phyloP scores from a whole-genome alignment of 73 alveolate genomes.

The Tetrahymena borealis region DNA sequence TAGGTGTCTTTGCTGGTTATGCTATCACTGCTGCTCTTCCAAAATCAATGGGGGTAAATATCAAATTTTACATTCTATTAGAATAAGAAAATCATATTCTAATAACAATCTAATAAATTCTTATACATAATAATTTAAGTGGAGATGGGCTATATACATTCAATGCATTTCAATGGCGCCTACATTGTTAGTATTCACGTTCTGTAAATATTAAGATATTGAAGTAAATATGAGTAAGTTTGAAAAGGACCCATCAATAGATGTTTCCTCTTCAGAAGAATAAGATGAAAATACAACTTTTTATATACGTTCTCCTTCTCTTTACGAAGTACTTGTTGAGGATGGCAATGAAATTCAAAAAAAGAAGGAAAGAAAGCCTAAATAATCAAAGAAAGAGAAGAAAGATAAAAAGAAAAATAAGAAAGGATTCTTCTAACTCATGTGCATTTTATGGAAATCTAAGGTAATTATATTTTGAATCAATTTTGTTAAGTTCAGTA shows the following conservation, averaged over 20 bases:
- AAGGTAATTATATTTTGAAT: background rate
- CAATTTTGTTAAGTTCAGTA: background rate
- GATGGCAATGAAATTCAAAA: background rate
- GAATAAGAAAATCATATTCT: background rate
- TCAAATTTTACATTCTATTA: background rate
- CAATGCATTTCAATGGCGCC: background rate
- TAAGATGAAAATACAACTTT: background rate
- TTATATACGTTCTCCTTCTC: background rate
- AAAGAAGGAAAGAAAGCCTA: background rate
- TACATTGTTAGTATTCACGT: background rate
- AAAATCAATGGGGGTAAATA: slow-evolving; percentile 7
- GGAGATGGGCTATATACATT: slow-evolving; percentile 13
- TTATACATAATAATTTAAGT: background rate
- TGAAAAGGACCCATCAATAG: background rate
- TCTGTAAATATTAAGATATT: background rate
- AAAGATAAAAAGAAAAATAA: background rate
- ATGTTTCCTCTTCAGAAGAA: background rate
- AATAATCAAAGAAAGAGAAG: background rate
- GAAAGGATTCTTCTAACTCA: background rate
- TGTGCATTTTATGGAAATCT: background rate
- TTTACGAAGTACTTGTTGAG: background rate
- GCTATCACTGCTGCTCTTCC: slow-evolving; percentile 15
- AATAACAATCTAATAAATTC: background rate
- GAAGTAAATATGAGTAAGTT: background rate
- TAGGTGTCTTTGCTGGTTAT: slow-evolving; percentile 37